phyloP scores from a whole-genome alignment of 169 alveolate genomes.

The Cryptosporidium tyzzeri region DNA sequence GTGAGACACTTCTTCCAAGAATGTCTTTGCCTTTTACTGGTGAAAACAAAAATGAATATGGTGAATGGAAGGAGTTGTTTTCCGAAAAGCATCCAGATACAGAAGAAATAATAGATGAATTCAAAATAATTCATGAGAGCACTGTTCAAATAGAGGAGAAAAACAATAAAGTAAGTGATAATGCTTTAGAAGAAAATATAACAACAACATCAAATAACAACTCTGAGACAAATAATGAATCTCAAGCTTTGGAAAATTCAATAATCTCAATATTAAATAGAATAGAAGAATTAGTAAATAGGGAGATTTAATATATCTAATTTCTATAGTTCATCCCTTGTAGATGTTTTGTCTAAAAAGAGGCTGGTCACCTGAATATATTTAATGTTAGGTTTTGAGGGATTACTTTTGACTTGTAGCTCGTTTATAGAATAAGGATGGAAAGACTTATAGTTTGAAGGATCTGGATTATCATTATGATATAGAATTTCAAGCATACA shows the following conservation, averaged over 20 bases:
- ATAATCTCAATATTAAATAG: conserved; percentile 17
- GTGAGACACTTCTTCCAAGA: background rate
- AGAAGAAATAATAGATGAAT: background rate
- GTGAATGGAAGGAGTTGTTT: conserved; percentile 21
- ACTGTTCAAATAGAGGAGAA: background rate
- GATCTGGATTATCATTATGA: background rate
- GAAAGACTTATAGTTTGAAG: background rate
- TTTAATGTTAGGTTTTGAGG: conserved; percentile 15
- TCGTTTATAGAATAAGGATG: conserved; percentile 63
- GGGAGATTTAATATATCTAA: conserved; percentile 2
- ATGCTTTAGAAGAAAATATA: background rate
- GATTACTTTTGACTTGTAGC: conserved; percentile 17
- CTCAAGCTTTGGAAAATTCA: conserved; percentile 18
- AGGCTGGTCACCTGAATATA: conserved; percentile 54
- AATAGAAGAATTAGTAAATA: conserved; percentile 52
- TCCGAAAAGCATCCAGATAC: background rate
- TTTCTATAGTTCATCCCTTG: conserved; percentile 33
- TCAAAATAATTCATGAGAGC: background rate
- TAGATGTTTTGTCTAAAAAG: background rate
- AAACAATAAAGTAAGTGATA: background rate
- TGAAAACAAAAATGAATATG: background rate
- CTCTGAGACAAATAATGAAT: background rate
- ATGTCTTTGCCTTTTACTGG: background rate
- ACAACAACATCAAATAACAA: background rate
- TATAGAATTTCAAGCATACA: conserved; percentile 43